Percentiles rank a stretch among this genome's conserved stretches.
Evolutionary conservation across 495 filamentous ascomycete genomes (phyloP).

Genomic region (Trichoderma virens): DNA sequence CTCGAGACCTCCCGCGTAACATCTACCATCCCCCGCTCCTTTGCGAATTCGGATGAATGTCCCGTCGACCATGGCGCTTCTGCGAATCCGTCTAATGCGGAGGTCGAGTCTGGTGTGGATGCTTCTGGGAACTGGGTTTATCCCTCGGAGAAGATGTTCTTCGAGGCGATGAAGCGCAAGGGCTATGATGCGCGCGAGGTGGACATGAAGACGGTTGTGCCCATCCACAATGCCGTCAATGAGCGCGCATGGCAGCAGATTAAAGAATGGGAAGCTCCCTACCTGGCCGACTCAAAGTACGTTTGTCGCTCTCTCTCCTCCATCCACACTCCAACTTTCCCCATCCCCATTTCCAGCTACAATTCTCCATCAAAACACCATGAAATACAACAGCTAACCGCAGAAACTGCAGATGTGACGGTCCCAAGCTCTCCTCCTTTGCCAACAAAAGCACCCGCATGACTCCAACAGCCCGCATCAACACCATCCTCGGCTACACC

Average conservation of each 20-base stretch:
- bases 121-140: constrained; percentile 86
- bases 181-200: constrained; percentile 48
- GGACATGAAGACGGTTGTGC: constrained; percentile 84
- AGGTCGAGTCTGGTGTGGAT: constrained; percentile 66
- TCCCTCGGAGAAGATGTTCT: constrained; percentile 92
- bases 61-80: constrained; percentile 28
- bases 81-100: constrained; percentile 55
- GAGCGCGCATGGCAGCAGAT: constrained; percentile 83
- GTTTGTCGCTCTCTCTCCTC: background rate
- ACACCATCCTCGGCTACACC: constrained; percentile 77
- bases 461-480: constrained; percentile 74
- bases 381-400: background rate
- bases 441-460: constrained; percentile 62
- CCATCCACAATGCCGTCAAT: constrained; percentile 97
- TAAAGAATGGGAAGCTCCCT: constrained; percentile 70
- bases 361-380: background rate
- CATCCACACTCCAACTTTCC: background rate
- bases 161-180: constrained; percentile 88
- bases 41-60: constrained; percentile 10
- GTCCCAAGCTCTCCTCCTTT: constrained; percentile 79
- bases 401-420: constrained; percentile 54
- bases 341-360: background rate
- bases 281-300: constrained; percentile 46
- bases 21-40: constrained; percentile 70
- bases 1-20: constrained; percentile 61